phyloP scores from a whole-genome alignment of 208 protist genomes.

The Wallacemonas rigidus region DNA sequence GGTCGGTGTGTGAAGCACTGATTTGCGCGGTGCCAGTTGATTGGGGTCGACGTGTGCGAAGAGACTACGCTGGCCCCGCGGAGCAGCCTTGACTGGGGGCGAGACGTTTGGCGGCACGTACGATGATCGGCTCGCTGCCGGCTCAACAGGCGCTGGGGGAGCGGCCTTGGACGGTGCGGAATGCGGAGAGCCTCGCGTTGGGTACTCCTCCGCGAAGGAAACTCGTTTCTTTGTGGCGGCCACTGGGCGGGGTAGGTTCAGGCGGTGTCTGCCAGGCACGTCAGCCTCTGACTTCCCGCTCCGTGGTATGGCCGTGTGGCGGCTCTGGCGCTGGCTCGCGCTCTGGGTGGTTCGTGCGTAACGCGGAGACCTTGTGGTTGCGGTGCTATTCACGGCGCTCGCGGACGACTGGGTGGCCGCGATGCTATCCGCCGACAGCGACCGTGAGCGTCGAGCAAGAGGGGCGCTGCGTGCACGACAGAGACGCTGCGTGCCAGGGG shows the following conservation, averaged over 20 bases:
- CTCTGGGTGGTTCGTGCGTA: background rate
- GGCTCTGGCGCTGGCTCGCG: background rate
- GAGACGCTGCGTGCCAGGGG: background rate
- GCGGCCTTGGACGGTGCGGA: too few relatives aligned
- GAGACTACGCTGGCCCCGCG: slow-evolving; percentile 1
- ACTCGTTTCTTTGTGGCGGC: background rate
- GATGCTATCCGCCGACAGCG: too few relatives aligned
- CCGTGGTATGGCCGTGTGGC: background rate
- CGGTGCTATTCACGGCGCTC: background rate
- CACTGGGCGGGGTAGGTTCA: background rate
- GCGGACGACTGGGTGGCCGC: background rate
- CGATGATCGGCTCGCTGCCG: too few relatives aligned
- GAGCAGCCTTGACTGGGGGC: background rate
- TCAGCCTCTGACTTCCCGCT: too few relatives aligned
- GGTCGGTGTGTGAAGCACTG: background rate
- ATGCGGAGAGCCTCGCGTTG: too few relatives aligned
- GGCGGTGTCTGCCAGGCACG: background rate
- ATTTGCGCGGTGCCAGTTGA: background rate
- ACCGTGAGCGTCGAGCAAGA: background rate
- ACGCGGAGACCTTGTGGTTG: background rate
- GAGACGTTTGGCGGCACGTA: too few relatives aligned
- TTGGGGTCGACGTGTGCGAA: slow-evolving; percentile 14
- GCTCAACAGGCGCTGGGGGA: too few relatives aligned
- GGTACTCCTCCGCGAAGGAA: slow-evolving; percentile 1
- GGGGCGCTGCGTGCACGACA: background rate